phyloP scores from a whole-genome alignment of 2,329 filamentous ascomycete species.

The Colletotrichum sp. region DNA sequence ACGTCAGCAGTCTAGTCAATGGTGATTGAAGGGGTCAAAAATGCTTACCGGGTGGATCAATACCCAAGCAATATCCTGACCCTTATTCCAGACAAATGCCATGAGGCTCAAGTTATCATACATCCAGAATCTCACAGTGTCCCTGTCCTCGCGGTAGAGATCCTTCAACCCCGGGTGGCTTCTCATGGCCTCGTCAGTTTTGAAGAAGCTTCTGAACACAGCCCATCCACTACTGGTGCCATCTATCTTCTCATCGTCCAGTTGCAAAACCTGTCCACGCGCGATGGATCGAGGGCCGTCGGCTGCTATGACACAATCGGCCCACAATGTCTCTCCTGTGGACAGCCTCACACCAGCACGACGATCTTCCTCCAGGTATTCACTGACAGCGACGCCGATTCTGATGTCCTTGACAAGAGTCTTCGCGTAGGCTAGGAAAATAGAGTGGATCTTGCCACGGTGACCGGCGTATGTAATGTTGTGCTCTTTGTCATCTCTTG shows the following conservation, averaged over 20 bases:
- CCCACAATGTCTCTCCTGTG: background rate
- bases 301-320: background rate
- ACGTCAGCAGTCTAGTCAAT: background rate
- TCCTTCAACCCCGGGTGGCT: background rate
- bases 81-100: background rate
- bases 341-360: background rate
- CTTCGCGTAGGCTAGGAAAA: background rate
- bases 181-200: background rate
- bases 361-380: background rate
- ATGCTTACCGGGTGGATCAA: background rate
- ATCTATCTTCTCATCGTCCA: background rate
- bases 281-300: background rate
- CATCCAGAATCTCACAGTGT: background rate
- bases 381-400: background rate
- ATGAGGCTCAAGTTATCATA: background rate
- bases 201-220: background rate
- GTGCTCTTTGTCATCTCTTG: background rate
- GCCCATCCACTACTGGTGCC: background rate
- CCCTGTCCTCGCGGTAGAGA: background rate
- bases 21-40: background rate
- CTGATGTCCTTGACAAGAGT: background rate
- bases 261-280: background rate
- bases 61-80: background rate
- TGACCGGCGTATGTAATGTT: background rate
- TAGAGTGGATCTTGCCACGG: background rate